These are phyloP conservation scores for Yamadazyma sp. DNA, from an alignment of 1,139 yeast genomes.

Conservation along the genomic window DNA sequence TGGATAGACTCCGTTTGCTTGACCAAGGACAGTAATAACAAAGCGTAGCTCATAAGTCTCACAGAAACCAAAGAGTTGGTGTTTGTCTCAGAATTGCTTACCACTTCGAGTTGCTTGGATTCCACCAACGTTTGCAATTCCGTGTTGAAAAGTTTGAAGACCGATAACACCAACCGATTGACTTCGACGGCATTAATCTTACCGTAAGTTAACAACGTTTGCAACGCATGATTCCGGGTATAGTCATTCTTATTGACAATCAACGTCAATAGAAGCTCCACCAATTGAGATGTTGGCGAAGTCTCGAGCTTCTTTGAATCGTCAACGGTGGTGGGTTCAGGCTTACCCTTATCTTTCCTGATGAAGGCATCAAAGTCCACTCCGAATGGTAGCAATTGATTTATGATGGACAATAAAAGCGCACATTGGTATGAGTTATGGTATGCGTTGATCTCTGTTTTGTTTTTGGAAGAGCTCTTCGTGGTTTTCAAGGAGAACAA, in stretches of 20 bases:
- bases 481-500: conserved; percentile 10
- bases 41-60: conserved; percentile 33
- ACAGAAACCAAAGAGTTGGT: conserved; percentile 22
- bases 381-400: conserved; percentile 39
- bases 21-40: conserved; percentile 38
- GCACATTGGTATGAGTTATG: conserved; percentile 38
- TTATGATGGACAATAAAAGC: conserved; percentile 31
- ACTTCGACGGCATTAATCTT: conserved; percentile 34
- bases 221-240: conserved; percentile 38
- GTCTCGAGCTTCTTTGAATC: conserved; percentile 27
- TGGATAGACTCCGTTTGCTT: conserved; percentile 37
- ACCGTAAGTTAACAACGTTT: conserved; percentile 34
- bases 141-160: conserved; percentile 33
- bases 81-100: conserved; percentile 23
- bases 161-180: conserved; percentile 34
- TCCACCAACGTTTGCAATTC: conserved; percentile 27
- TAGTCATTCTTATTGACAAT: conserved; percentile 34
- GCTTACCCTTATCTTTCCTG: conserved; percentile 12
- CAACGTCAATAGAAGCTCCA: conserved; percentile 32
- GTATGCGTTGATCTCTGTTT: conserved; percentile 27
- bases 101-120: conserved; percentile 16
- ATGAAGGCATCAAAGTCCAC: conserved; percentile 29
- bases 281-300: conserved; percentile 24
- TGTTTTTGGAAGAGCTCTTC: conserved; percentile 23
- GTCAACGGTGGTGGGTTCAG: conserved; percentile 9